Evolutionary conservation across 169 alveolate genomes (phyloP).

Genomic region (Plasmodium vivax): DNA sequence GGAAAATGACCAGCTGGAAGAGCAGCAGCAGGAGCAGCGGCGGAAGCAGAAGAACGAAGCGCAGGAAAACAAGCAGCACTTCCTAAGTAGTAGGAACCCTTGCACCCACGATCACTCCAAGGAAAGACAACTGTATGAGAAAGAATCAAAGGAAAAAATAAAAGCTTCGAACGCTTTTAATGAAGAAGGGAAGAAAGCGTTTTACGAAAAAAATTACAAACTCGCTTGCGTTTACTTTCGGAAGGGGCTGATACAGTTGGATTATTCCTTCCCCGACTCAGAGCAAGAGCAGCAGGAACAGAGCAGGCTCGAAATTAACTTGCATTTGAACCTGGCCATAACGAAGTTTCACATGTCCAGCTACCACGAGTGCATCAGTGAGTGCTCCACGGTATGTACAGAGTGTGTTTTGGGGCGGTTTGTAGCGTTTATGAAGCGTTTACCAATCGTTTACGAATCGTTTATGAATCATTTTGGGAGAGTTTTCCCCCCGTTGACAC

Average conservation of each 20-base stretch:
- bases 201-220: constrained; percentile 70
- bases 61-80: constrained; percentile 19
- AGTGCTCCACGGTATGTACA: constrained; percentile 50
- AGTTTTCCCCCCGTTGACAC: neutral
- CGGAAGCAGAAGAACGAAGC: neutral
- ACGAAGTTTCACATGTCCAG: constrained; percentile 61
- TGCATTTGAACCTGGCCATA: constrained; percentile 64
- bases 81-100: constrained; percentile 27
- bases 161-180: constrained; percentile 61
- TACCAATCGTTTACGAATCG: neutral
- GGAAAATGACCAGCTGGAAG: constrained; percentile 44
- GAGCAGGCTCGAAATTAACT: constrained; percentile 41
- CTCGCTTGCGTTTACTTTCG: constrained; percentile 73
- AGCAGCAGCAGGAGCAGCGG: constrained; percentile 17
- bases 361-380: constrained; percentile 62
- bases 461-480: neutral
- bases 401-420: neutral
- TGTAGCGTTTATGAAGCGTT: neutral
- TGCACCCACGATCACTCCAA: constrained; percentile 73
- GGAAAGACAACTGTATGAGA: constrained; percentile 75
- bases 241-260: constrained; percentile 72
- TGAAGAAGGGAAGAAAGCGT: constrained; percentile 70
- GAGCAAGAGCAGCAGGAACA: constrained; percentile 36
- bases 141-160: constrained; percentile 50
- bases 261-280: constrained; percentile 54